Conservation (phyloP, 495 filamentous ascomycete species). For the Penicillium canariense region DNA sequence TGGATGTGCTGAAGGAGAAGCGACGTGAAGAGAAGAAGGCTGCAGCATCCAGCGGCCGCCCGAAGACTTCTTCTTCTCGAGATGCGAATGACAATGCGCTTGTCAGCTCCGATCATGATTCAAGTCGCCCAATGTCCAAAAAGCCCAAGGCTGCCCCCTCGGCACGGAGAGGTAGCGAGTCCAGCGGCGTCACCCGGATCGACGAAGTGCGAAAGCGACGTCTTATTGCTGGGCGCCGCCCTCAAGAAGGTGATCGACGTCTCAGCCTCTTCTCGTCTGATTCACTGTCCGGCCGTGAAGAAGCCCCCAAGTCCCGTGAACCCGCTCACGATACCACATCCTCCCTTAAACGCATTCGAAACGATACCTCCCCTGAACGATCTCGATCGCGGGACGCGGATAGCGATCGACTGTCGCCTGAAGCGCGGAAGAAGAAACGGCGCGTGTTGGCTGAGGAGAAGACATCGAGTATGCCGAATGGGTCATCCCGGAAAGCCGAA, state of each 20-base stretch:
- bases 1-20: conserved; percentile 29
- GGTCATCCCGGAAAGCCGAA: conserved; percentile 30
- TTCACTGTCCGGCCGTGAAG: conserved; percentile 42
- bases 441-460: conserved; percentile 47
- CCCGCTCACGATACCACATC: conserved; percentile 25
- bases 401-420: conserved; percentile 34
- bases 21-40: conserved; percentile 37
- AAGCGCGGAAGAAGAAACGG: conserved; percentile 48
- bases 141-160: conserved; percentile 27
- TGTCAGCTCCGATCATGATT: conserved; percentile 32
- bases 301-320: conserved; percentile 36
- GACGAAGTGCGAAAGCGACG: conserved; percentile 44
- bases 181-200: conserved; percentile 24
- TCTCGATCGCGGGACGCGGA: conserved; percentile 52
- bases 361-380: conserved; percentile 65
- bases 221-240: conserved; percentile 44
- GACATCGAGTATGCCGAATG: conserved; percentile 31
- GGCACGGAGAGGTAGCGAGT: conserved; percentile 36
- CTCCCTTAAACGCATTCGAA: conserved; percentile 60
- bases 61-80: conserved; percentile 17
- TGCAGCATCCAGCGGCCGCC: conserved; percentile 16
- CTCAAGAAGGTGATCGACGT: conserved; percentile 37
- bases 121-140: conserved; percentile 18
- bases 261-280: conserved; percentile 44
- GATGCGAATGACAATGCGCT: conserved; percentile 23